These are phyloP conservation scores for Ceratocystis colombiana DNA, from an alignment of 2,329 filamentous ascomycete species.

Conservation along the genomic window DNA sequence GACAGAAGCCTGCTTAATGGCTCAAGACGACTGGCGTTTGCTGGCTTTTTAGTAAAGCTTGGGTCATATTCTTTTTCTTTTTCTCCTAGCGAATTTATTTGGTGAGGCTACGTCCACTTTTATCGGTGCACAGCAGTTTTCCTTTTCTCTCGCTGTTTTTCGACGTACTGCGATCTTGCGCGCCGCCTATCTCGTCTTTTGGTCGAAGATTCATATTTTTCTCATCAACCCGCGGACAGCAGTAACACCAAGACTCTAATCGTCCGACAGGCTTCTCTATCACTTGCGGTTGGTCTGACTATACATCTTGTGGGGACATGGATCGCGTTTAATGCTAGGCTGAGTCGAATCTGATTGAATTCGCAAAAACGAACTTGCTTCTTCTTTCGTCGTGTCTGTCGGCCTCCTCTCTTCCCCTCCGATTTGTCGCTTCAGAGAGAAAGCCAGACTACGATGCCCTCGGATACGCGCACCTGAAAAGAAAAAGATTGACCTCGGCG, in stretches of 20 bases:
- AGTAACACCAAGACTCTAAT: background rate
- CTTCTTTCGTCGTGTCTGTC: background rate
- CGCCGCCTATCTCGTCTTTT: background rate
- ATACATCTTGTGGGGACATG: background rate
- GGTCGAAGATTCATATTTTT: background rate
- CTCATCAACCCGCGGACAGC: background rate
- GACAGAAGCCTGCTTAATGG: background rate
- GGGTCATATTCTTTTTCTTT: background rate
- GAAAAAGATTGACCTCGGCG: background rate
- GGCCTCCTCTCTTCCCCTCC: background rate
- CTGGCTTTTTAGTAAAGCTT: background rate
- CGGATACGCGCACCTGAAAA: background rate
- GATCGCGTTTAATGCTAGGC: background rate
- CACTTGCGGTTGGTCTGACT: background rate
- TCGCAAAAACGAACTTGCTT: background rate
- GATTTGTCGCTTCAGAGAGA: background rate
- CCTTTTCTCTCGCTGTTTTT: background rate
- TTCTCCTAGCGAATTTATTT: slow-evolving; percentile 3
- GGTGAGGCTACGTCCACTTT: slow-evolving; percentile 7
- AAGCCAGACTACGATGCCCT: background rate
- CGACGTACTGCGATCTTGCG: background rate
- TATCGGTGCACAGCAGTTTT: background rate
- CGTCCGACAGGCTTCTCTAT: background rate
- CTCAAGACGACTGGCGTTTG: background rate
- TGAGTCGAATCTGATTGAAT: background rate